Conservation (phyloP, 257 asterid genomes). For the Mitragyna speciosa region DNA sequence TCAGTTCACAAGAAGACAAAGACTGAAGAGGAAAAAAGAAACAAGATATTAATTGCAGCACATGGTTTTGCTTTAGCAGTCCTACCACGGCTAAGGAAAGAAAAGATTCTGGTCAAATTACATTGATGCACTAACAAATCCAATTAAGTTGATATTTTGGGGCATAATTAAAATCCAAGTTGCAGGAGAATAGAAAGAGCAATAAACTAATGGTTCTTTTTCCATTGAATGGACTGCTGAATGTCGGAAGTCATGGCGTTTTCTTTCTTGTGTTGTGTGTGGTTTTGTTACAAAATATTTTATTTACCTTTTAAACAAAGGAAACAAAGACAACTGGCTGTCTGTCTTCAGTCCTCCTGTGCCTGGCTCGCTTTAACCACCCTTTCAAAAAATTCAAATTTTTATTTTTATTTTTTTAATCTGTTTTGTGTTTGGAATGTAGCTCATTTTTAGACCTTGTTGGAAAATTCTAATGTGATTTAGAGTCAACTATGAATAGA, state of each 20-base stretch:
- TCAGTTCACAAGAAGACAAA: no score
- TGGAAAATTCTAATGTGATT: not conserved
- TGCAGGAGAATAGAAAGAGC: not conserved
- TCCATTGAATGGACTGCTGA: not conserved
- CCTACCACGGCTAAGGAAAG: not conserved
- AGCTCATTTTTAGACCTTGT: not conserved
- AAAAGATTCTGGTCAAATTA: not conserved
- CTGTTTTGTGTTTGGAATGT: not conserved
- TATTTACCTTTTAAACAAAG: not conserved
- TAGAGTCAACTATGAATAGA: not conserved
- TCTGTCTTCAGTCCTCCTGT: not conserved
- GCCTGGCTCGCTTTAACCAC: constrained; percentile 4
- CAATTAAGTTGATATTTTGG: not conserved
- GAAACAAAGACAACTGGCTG: constrained; percentile 11
- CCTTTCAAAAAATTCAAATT: not conserved
- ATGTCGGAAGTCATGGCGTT: constrained; percentile 23
- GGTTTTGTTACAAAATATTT: no score
- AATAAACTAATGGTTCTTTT: not conserved
- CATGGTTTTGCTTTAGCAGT: not conserved
- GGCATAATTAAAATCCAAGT: not conserved
- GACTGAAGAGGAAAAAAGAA: not conserved
- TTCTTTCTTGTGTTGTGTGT: not conserved
- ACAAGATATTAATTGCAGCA: not conserved
- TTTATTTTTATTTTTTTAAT: not conserved
- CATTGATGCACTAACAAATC: not conserved